A percentile compares a stretch with the other conserved stretches of the same genome.
Evolutionary conservation across 106 monocot genomes (phyloP).

Genomic region (Chionographis japonica): DNA sequence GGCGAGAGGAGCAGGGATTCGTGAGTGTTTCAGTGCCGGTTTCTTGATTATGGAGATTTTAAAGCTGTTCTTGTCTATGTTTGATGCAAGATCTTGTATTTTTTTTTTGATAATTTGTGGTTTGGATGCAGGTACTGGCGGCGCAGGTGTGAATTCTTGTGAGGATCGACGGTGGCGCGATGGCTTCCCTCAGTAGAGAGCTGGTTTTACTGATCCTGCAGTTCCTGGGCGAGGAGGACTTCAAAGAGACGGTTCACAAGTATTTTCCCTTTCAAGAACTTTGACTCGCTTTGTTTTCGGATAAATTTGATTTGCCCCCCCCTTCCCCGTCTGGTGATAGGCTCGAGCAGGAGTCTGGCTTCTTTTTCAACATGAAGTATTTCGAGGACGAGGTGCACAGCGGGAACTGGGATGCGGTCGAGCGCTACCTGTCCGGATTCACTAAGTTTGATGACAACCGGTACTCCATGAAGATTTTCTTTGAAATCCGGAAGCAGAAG

Average conservation of each 20-base stretch:
- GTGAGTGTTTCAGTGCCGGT: no score
- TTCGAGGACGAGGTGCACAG: slow-evolving; percentile 22
- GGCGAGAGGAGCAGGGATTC: no score
- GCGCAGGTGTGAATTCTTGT: no score
- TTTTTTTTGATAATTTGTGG: no score
- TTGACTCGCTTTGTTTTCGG: no score
- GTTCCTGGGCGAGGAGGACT: slow-evolving; percentile 13
- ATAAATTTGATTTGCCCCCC: no score
- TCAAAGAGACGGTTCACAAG: slow-evolving; percentile 17
- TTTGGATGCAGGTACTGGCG: neutral
- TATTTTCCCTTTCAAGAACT: neutral
- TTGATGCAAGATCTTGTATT: no score
- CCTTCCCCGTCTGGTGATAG: neutral
- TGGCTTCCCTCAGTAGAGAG: slow-evolving; percentile 12
- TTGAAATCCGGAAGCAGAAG: slow-evolving; percentile 21
- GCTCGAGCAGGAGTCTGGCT: slow-evolving; percentile 19
- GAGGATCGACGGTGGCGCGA: neutral
- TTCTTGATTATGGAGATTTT: neutral
- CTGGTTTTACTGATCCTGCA: slow-evolving; percentile 12
- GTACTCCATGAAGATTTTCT: slow-evolving; percentile 23
- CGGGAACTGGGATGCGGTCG: slow-evolving; percentile 21
- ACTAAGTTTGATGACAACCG: slow-evolving; percentile 16
- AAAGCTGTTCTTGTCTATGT: no score
- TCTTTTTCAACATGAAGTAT: slow-evolving; percentile 24
- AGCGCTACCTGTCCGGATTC: slow-evolving; percentile 17